Conservation (phyloP, 2,329 filamentous ascomycete genomes). For the Colletotrichum tropicale region DNA sequence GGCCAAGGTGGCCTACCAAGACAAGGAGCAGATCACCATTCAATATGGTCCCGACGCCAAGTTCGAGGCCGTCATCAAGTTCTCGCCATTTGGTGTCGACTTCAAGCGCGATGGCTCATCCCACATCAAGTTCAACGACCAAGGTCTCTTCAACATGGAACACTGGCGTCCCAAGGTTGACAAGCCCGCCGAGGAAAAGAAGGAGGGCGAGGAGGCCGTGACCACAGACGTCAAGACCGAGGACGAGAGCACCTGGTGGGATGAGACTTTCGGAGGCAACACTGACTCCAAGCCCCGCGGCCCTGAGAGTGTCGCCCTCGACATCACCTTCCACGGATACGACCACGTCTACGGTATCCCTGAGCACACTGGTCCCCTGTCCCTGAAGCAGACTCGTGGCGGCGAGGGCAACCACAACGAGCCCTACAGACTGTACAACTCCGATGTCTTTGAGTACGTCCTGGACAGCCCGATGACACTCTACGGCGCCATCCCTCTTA, state of each 20-base stretch:
- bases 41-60: conserved; percentile 77
- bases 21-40: conserved; percentile 73
- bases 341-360: conserved; percentile 94
- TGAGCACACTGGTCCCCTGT: conserved; percentile 87
- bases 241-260: conserved; percentile 96
- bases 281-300: conserved; percentile 95
- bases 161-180: conserved; percentile 94
- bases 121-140: conserved; percentile 87
- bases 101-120: conserved; percentile 84
- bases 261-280: conserved; percentile 93
- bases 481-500: conserved; percentile 95
- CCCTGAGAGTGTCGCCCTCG: conserved; percentile 88
- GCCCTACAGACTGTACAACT: conserved; percentile 94
- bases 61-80: conserved; percentile 83
- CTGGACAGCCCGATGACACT: conserved; percentile 98
- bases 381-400: conserved; percentile 88
- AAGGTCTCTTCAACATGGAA: conserved; percentile 90
- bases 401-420: conserved; percentile 85
- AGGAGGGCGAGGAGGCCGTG: conserved; percentile 55
- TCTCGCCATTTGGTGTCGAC: conserved; percentile 82
- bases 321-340: conserved; percentile 92
- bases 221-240: conserved; percentile 47
- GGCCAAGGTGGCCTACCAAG: conserved; percentile 70
- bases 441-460: conserved; percentile 97
- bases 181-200: conserved; percentile 52